A percentile compares a stretch with the other conserved stretches of the same genome.
phyloP scores from a whole-genome alignment of 495 filamentous ascomycete species.

The Chaetomium cochliodes region DNA sequence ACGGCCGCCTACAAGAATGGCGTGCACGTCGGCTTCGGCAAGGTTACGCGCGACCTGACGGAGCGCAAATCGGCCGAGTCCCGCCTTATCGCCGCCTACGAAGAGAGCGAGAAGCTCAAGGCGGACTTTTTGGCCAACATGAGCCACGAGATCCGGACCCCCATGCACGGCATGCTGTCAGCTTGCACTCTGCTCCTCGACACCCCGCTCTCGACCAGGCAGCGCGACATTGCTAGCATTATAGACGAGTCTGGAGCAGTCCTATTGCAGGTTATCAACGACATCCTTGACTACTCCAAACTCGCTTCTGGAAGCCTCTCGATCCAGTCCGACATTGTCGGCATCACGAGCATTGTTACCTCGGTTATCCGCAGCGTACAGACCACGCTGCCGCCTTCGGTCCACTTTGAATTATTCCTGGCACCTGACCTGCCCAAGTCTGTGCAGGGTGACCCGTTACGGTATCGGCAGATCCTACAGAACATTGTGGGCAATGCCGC shows the following conservation, averaged over 20 bases:
- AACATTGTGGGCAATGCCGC: constrained; percentile 50
- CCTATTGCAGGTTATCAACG: constrained; percentile 52
- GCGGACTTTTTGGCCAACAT: constrained; percentile 66
- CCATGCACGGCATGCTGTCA: constrained; percentile 55
- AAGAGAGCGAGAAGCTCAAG: constrained; percentile 64
- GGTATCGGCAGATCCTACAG: constrained; percentile 50
- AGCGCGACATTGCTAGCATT: constrained; percentile 48
- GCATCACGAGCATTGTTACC: constrained; percentile 46
- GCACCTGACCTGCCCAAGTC: constrained; percentile 42
- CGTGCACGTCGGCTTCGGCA: constrained; percentile 61
- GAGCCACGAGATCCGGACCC: constrained; percentile 54
- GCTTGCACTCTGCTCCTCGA: constrained; percentile 48
- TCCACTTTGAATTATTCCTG: constrained; percentile 41
- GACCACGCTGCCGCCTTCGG: constrained; percentile 35
- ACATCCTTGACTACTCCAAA: constrained; percentile 55
- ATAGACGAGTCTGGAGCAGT: constrained; percentile 51
- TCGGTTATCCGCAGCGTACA: constrained; percentile 54
- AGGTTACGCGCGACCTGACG: constrained; percentile 64
- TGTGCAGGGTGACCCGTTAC: constrained; percentile 48
- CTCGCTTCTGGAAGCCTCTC: constrained; percentile 47
- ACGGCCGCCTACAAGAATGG: constrained; percentile 58
- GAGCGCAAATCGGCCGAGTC: constrained; percentile 60
- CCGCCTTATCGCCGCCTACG: constrained; percentile 59
- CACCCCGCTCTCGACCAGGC: constrained; percentile 38
- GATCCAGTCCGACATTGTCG: constrained; percentile 46